Base-by-base conservation (phyloP, 163 green algal species). In the Coccomyxa subellipsoidea region DNA sequence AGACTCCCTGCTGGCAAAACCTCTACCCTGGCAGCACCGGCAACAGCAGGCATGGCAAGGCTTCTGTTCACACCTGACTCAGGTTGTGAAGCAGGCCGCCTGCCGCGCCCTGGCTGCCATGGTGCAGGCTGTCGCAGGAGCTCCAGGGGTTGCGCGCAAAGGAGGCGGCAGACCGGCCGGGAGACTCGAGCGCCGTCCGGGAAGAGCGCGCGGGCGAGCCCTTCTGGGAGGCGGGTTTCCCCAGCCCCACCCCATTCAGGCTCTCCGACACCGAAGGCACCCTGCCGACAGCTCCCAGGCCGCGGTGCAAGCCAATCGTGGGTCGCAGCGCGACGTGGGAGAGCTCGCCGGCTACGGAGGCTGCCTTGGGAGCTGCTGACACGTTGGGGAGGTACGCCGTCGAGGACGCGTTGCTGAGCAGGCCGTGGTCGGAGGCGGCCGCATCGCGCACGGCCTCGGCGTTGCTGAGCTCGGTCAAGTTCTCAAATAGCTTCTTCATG, bases 401-500 rank as follows among this genome's bases (percentile, higher is more conserved):
- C 31, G 36, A 53, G 47, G 79, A 54, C 54, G 54, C 79, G 71
- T 79, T 54, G 72, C 66, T 38, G 53, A 18, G 73, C 66, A 35
- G 29, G 29, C 54, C 37, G 59, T 76, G 32, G 4, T 38, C 69
- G 1, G 21, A 7, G 38, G 47, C 32, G 29, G 31, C 47, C 3
- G 47, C 47, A 59, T 18, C 32, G 25, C n/a, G n/a, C 23, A 47
- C 70, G 31, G 25, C 32, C 1, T 40, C 23, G 53, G 39, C 21
- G 7, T 34, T 21, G 32, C 0, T n/a, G 7, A 78, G 38, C 80
- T 53, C 39, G 36, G 79, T 47, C 71, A 86, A 54, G 59, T 90
- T 88, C 73, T 90, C 84, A 81, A 90, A 90, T 73, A 92, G 84
- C 79, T 89, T 86, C 34, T 79, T 77, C 72, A 92, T 39, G 0